Evolutionary conservation across 1,284 basidiomycete genomes (phyloP), one percentile per base, ranked within the genome.

Genomic region (Gymnopus androsaceus): DNA sequence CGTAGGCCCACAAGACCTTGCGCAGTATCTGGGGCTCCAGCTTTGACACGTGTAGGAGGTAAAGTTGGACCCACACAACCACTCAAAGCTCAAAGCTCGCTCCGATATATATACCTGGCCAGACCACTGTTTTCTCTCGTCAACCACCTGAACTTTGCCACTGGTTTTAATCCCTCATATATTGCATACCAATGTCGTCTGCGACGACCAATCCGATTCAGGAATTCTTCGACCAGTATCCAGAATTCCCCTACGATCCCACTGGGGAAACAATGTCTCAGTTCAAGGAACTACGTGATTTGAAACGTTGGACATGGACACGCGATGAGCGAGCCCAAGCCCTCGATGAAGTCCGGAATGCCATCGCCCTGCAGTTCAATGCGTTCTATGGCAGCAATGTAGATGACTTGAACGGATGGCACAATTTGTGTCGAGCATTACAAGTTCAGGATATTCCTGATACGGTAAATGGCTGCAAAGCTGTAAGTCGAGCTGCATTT

Each of bases 281-380:
- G 44, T 71, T 69, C 55, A 34, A 48, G 23, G 49, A 60, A 8
- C 55, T 70, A 51, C 65, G 61, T 19, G 33, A 59, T 34, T 14
- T 46, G 36, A 59, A 58, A n/a, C 25, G 46, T 17, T 68, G 64
- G 64, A 55, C 56, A 2, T 37, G 36, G 17, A 33, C 58, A 4
- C 40, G 59, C 55, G 37, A 55, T 12, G 63, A 63, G 14, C 49
- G 62, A 58, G 12, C n/a, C 9, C 33, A 51, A 2, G 63, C 61
- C 0, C 61, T 60, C 2, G 33, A 42, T 1, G 40, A 33, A 0
- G 64, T 67, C 54, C 45, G 51, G 17, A 56, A 64, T 5, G 72
- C 69, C 3, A 47, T 75, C 33, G 64, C 67, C 0, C 52, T 55
- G 38, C 63, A 72, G 37, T 75, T 76, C 59, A 69, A 72, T 25